A percentile compares a stretch with the other conserved stretches of the same genome.
Conservation (phyloP, 1,139 yeast species). For the Scheffersomyces lignicola region DNA sequence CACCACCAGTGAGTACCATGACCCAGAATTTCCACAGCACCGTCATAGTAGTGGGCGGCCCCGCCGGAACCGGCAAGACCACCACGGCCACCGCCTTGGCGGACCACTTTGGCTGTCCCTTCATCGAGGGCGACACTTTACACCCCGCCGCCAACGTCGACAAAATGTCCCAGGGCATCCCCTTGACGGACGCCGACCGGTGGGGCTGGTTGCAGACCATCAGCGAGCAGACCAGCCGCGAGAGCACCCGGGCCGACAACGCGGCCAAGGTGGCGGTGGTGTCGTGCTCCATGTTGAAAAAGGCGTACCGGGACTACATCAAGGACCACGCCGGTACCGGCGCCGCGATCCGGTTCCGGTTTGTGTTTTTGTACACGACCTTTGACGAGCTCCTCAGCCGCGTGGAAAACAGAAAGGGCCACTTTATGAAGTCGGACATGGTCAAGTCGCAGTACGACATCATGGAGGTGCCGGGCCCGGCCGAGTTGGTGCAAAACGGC, state of each 20-base stretch:
- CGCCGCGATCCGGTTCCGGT: constrained; percentile 47
- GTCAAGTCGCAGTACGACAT: constrained; percentile 72
- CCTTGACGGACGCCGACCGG: constrained; percentile 85
- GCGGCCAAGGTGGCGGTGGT: constrained; percentile 46
- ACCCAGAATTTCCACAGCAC: constrained; percentile 13
- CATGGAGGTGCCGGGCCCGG: constrained; percentile 65
- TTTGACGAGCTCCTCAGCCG: constrained; percentile 61
- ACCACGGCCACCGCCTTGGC: constrained; percentile 67
- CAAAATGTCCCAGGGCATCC: constrained; percentile 80
- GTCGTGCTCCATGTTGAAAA: constrained; percentile 84
- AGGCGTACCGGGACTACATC: constrained; percentile 64
- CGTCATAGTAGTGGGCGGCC: constrained; percentile 69
- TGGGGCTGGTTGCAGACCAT: constrained; percentile 80
- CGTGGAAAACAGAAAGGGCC: constrained; percentile 63
- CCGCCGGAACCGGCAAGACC: constrained; percentile 92
- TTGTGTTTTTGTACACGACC: constrained; percentile 67
- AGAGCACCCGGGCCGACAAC: constrained; percentile 30
- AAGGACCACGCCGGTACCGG: constrained; percentile 23
- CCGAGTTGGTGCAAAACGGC: constrained; percentile 37
- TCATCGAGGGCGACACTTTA: constrained; percentile 80
- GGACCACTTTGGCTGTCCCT: constrained; percentile 46
- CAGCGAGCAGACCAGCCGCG: constrained; percentile 38
- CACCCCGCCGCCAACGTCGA: constrained; percentile 74
- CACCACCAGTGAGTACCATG: too few relatives aligned
- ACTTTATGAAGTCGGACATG: constrained; percentile 87